Conservation (phyloP, 2,329 filamentous ascomycete species). For the Diplodia corticola region DNA sequence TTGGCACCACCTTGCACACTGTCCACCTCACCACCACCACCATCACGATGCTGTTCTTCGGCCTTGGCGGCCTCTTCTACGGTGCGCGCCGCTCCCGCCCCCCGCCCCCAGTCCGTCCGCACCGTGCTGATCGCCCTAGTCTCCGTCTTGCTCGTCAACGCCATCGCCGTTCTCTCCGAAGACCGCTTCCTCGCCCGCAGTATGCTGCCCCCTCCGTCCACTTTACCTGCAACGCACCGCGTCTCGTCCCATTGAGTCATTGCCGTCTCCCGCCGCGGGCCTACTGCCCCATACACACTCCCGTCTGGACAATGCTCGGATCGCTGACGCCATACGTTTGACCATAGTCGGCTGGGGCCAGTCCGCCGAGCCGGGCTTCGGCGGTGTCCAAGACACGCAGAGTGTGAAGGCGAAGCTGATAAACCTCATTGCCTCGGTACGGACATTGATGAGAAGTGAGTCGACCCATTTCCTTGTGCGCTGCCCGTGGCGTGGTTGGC, state of each 20-base stretch:
- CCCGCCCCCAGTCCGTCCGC: slow-evolving; percentile 29
- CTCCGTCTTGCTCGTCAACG: slow-evolving; percentile 85
- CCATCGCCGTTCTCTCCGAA: slow-evolving; percentile 90
- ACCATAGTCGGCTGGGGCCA: slow-evolving; percentile 74
- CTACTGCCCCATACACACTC: not conserved
- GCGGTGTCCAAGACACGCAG: slow-evolving; percentile 66
- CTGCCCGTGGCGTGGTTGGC: not conserved
- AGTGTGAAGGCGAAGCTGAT: slow-evolving; percentile 86
- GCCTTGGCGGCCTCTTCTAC: slow-evolving; percentile 71
- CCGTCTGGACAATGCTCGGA: not conserved
- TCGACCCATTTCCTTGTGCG: slow-evolving; percentile 29
- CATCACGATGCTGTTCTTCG: slow-evolving; percentile 66
- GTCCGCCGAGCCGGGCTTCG: slow-evolving; percentile 73
- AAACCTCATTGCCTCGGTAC: slow-evolving; percentile 84
- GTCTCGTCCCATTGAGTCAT: not conserved
- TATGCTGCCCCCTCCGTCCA: slow-evolving; percentile 45
- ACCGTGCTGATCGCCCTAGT: slow-evolving; percentile 51
- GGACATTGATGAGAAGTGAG: slow-evolving; percentile 91
- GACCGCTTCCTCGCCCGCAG: slow-evolving; percentile 86
- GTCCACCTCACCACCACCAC: not conserved
- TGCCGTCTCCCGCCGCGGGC: not conserved
- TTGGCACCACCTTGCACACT: not conserved
- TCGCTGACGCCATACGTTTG: not conserved
- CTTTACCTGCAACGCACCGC: not conserved
- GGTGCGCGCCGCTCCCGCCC: slow-evolving; percentile 46